Base-by-base conservation (phyloP, 441 rosid genomes). In the Rhodomyrtus psidioides region DNA sequence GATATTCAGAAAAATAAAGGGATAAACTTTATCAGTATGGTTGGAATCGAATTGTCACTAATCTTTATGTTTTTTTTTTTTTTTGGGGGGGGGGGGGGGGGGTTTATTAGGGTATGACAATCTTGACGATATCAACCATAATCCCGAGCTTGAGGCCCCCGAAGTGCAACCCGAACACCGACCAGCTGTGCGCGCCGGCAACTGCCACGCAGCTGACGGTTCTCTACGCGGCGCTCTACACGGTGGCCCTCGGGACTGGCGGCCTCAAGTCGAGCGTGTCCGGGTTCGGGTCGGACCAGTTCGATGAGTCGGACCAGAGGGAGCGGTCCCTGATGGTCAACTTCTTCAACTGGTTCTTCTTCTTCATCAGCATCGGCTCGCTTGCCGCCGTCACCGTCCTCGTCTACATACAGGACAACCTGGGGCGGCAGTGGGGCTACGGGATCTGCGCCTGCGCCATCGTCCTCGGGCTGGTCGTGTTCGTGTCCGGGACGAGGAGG, bases 181-280 rank as follows among this genome's bases (percentile, higher is more conserved):
- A 89, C 83, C 56, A 85, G 82, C 86, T 86, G 15, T 97, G 98
- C 91, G 86, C 79, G 81, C 96, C 91, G 30, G 98, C 98, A 14
- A 91, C 85, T 82, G 91, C 90, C 65, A 88, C 75, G 21, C 98
- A 96, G 89, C 92, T 97, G 15, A 87, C 44, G 21, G 92, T 93
- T 56, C 92, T 97, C 76, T 93, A 97, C 86, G n/a, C 91, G 59
- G 97, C 97, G 6, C 91, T 97, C n/a, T 97, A 97, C 91, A 87
- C 95, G 34, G 91, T 94, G 0, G 99, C 99, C n/a, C 93, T 97
- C 0, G 99, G 99, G 75, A 97, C 99, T 6, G 98, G 99, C 8
- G 98, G 99, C 5, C 90, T 97, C 44, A 97, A 97, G 88, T 95
- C 99, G 27, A 97, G 99, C 81, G 99, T 97, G 8, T 97, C 99